Base-by-base conservation (phyloP, 768 basidiomycete species). In the Lentinus brumalis region DNA sequence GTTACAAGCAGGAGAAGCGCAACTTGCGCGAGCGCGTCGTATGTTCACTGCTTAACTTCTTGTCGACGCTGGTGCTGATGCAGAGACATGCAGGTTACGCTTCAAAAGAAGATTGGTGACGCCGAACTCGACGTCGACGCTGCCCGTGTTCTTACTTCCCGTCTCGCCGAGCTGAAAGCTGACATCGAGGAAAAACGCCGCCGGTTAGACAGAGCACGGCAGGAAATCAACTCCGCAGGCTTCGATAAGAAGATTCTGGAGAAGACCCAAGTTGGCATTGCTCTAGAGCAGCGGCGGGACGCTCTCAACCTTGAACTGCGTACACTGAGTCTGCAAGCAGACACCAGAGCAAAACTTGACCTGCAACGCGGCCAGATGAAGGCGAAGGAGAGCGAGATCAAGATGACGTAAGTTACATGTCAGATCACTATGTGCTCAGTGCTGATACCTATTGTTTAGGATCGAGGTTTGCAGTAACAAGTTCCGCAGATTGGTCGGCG, bases 331-430 rank as follows among this genome's bases (percentile, higher is more conserved):
- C 67, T 84, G 47, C 94, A 98, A 70, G 88, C 92, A 0, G 91
- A 95, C 56, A 78, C 85, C 1, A 79, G 96, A 46, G 93, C 95
- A 2, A 88, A 85, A 66, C 72, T 98, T 54, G 85, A 89, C 42
- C 69, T 96, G 62, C 91, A 92, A 69, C 79, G 86, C 60, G 77
- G 77, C 1, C 92, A 95, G 64, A 71, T 87, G 46, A 84, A 80
- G 70, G 80, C 75, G 57, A 92, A 91, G 75, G 76, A 78, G 47
- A 77, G 76, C 15, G 91, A 94, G 42, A 79, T 94, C 14, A 77
- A 83, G 63, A 86, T 81, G 55, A 86, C 81, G 92, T 94, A 61
- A 59, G 88, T 77, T 31, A 21, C 32, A 12, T 50, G 21, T 6
- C 5, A 31, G 46, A 45, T 1, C 38, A 50, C 7, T 53, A 41